A percentile compares a stretch with the other conserved stretches of the same genome.
Evolutionary conservation across 306 rosid genomes (phyloP).

Genomic region (Cajanus cajan): DNA sequence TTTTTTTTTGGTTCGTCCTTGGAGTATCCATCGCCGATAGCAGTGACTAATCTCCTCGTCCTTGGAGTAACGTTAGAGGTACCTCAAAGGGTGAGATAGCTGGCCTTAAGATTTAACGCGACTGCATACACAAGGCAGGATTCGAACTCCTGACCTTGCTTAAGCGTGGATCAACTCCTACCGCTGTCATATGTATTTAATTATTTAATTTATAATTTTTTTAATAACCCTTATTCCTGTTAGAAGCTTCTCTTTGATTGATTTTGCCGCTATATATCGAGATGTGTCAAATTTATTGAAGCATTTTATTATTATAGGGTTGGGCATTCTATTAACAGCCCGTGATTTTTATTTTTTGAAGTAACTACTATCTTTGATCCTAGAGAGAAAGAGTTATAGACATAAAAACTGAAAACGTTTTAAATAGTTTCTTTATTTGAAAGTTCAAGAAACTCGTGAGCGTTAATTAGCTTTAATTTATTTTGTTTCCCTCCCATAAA

Average conservation of each 20-base stretch:
- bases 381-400: not conserved
- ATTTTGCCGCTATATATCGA: not conserved
- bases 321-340: not conserved
- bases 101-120: no score
- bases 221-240: no score
- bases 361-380: not conserved
- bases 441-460: constrained; percentile 2
- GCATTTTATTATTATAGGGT: not conserved
- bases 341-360: not conserved
- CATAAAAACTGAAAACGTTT: not conserved
- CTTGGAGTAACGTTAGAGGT: no score
- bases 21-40: no score
- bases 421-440: not conserved
- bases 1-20: no score
- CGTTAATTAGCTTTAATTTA: not conserved
- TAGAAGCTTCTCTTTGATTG: not conserved
- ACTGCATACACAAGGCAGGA: no score
- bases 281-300: not conserved
- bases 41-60: no score
- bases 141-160: no score
- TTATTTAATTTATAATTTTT: no score
- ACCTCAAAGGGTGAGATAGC: no score
- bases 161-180: no score
- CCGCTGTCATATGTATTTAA: no score
- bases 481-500: not conserved